phyloP scores from a whole-genome alignment of 2,329 filamentous ascomycete species.

The Venturia asperata region DNA sequence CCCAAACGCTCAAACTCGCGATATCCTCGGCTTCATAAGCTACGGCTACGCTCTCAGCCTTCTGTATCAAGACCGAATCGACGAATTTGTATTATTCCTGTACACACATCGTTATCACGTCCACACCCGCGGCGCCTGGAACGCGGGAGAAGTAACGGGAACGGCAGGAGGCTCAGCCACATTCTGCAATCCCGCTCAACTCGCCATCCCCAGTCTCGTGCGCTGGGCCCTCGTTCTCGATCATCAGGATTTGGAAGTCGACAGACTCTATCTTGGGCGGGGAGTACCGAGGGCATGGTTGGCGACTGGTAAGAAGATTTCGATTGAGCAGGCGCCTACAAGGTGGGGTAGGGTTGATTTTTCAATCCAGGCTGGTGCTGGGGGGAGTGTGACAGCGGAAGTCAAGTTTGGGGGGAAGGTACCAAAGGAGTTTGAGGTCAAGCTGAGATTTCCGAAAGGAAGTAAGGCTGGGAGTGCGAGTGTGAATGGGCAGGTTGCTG shows the following conservation, averaged over 20 bases:
- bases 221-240: slow-evolving; percentile 17
- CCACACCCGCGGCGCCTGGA: slow-evolving; percentile 15
- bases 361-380: not conserved
- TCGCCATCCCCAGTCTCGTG: slow-evolving; percentile 16
- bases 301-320: slow-evolving; percentile 13
- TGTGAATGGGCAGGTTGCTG: slow-evolving; percentile 14
- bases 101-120: slow-evolving; percentile 19
- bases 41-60: slow-evolving; percentile 17
- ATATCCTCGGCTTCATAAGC: slow-evolving; percentile 18
- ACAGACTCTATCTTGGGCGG: slow-evolving; percentile 12
- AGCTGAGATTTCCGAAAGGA: slow-evolving; percentile 16
- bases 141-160: slow-evolving; percentile 13
- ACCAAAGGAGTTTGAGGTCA: slow-evolving; percentile 17
- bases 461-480: not conserved
- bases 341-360: slow-evolving; percentile 18
- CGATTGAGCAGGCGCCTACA: slow-evolving; percentile 15
- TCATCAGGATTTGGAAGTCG: slow-evolving; percentile 15
- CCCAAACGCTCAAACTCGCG: slow-evolving; percentile 1
- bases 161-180: slow-evolving; percentile 9
- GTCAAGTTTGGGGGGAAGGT: slow-evolving; percentile 17
- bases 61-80: slow-evolving; percentile 13
- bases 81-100: slow-evolving; percentile 18
- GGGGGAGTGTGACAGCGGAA: not conserved
- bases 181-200: slow-evolving; percentile 16
- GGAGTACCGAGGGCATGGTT: slow-evolving; percentile 16